A percentile compares a stretch with the other conserved stretches of the same genome.
Evolutionary conservation across 148 eudicot species (phyloP).

Genomic region (Drosera capensis): DNA sequence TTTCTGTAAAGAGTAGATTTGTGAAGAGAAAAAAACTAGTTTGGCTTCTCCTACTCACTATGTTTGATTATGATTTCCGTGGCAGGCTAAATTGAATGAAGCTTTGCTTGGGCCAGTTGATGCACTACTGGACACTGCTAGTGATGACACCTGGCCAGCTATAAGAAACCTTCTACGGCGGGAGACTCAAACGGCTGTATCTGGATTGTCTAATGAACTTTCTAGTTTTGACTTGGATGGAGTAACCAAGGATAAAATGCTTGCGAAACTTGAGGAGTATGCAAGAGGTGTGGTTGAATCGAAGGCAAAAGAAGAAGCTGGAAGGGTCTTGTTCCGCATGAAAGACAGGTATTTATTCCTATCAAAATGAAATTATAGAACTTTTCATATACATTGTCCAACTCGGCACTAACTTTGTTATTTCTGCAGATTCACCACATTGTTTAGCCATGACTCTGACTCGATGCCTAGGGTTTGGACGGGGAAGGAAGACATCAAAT

Average conservation of each 20-base stretch:
- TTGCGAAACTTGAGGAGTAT: constrained; percentile 41
- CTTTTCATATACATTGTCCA: no score
- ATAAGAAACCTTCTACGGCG: constrained; percentile 68
- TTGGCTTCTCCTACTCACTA: no score
- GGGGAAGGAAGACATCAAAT: constrained; percentile 91
- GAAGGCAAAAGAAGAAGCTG: constrained; percentile 91
- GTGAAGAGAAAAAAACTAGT: no score
- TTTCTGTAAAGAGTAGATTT: no score
- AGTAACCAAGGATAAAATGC: constrained; percentile 41
- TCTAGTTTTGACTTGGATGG: constrained; percentile 81
- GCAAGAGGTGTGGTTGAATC: constrained; percentile 75
- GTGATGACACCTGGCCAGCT: constrained; percentile 89
- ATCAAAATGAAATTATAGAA: no score
- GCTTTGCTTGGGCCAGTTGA: constrained; percentile 84
- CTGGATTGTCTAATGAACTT: constrained; percentile 59
- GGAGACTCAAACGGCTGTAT: constrained; percentile 66
- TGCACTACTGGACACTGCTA: constrained; percentile 86
- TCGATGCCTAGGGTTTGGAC: constrained; percentile 99
- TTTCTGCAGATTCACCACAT: constrained; percentile 53
- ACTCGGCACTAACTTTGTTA: no score
- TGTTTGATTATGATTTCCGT: no score
- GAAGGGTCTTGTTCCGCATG: constrained; percentile 76
- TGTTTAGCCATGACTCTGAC: constrained; percentile 88
- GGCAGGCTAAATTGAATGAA: constrained; percentile 63
- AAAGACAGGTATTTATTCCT: constrained; percentile 60